A percentile compares a stretch with the other conserved stretches of the same genome.
phyloP scores from a whole-genome alignment of 345 rosid species.

The Arabidopsis thaliana region TAIR10.1 NC_003071.7:11593001-11593500 shows the following conservation, averaged over 20 bases:
- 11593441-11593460: not conserved
- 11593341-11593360: not conserved
- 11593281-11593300: slow-evolving; percentile 74
- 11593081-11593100: slow-evolving; percentile 45
- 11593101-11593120: slow-evolving; percentile 66
- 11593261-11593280: slow-evolving; percentile 85
- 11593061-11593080: slow-evolving; percentile 9
- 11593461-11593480: not conserved
- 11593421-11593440: not conserved
- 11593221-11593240: slow-evolving; percentile 82
- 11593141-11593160: slow-evolving; percentile 63
- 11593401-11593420: not conserved
- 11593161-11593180: slow-evolving; percentile 56
- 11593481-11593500: not conserved
- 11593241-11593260: slow-evolving; percentile 76
- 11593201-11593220: slow-evolving; percentile 55
- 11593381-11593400: not conserved
- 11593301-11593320: not conserved
- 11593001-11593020: slow-evolving; percentile 81
- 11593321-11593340: slow-evolving; percentile 5
- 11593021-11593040: slow-evolving; percentile 8
- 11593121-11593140: slow-evolving; percentile 68
- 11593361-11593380: not conserved
- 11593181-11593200: slow-evolving; percentile 44
- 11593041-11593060: slow-evolving; percentile 15